Evolutionary conservation across 129 eudicot species (phyloP).

Genomic region (Helichrysum umbraculigerum): DNA sequence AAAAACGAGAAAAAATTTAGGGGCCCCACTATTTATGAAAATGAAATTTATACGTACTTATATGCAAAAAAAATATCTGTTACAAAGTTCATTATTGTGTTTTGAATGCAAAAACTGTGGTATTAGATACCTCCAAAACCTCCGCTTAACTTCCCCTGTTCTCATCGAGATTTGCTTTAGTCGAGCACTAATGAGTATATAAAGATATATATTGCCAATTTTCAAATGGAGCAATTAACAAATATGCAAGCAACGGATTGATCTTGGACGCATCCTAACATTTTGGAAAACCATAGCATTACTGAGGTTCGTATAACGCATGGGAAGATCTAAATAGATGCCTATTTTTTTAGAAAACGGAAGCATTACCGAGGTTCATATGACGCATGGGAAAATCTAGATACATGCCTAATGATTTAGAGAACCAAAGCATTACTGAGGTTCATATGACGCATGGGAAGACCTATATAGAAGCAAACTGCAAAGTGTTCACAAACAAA

Average conservation of each 20-base stretch:
- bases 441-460: not conserved
- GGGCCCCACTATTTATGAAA: not conserved
- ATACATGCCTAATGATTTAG: too few relatives aligned
- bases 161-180: not conserved
- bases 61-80: too few relatives aligned
- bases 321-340: too few relatives aligned
- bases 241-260: not conserved
- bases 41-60: not conserved
- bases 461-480: not conserved
- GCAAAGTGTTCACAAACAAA: not conserved
- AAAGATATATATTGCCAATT: not conserved
- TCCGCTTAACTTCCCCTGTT: not conserved
- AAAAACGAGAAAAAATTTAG: not conserved
- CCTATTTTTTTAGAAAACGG: too few relatives aligned
- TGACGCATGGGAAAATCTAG: too few relatives aligned
- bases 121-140: not conserved
- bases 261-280: not conserved
- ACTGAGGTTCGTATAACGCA: not conserved
- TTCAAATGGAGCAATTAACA: constrained; percentile 1
- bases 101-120: constrained; percentile 3
- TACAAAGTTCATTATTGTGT: constrained; percentile 17
- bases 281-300: not conserved
- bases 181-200: not conserved
- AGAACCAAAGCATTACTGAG: too few relatives aligned
- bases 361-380: too few relatives aligned